Base-by-base conservation (phyloP, 2,329 filamentous ascomycete species). In the Aspergillus sp. region DNA sequence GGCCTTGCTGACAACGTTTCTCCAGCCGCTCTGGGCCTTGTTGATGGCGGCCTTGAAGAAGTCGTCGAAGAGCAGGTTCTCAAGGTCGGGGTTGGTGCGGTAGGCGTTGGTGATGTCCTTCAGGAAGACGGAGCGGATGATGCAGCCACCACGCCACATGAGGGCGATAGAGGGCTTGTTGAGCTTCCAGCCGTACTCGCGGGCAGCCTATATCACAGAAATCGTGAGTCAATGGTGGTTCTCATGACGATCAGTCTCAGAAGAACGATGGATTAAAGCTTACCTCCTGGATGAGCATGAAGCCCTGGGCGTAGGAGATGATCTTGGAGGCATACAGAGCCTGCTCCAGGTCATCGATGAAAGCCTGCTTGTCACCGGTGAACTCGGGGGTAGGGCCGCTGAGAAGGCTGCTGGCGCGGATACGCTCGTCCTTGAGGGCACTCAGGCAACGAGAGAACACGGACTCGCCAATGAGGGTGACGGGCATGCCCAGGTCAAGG, bases 21-120 rank as follows among this genome's bases (percentile, higher is more conserved):
- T 88, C 92, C 92, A 96, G 76, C 92, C 92, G 62, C 85, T 85
- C 85, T 99, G 95, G 61, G 95, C 95, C 75, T 89, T 91, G 88
- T 97, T 90, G 81, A 99, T 99, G 72, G 95, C 95, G 84, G 95
- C 91, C 87, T 96, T 96, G 90, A 99, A 99, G 89, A 99, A 99
- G 78, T 96, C 91, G 79, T 96, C 92, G 81, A 98, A 99, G 71
- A 99, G 87, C 71, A 99, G 84, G 87, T 99, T 99, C 88, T 97
- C 90, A 67, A 99, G 90, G 67, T 97, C 90, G 67, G 92, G 90
- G 85, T 97, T 88, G 70, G 86, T 88, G 82, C 94, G 94, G 88
- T 97, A 99, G 56, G 95, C 95, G 68, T 89, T 89, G 71, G 95
- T 99, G 82, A 99, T 99, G 80, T 99, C 94, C 89, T 98, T 98